Conservation (phyloP, 495 filamentous ascomycete species). For the Penicillium mononematosum region DNA sequence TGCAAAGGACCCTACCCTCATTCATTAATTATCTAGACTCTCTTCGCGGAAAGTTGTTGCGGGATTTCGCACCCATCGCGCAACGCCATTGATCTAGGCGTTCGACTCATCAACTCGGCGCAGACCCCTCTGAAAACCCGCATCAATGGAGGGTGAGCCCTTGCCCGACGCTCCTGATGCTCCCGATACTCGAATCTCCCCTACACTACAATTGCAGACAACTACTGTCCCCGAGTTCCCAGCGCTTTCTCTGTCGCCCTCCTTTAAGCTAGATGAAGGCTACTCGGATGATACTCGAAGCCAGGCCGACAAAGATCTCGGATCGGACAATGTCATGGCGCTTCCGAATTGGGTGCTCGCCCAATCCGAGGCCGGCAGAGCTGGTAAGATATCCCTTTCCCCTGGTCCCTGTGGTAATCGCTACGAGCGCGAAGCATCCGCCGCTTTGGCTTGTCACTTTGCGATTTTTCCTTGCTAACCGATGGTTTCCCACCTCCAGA, state of each 20-base stretch:
- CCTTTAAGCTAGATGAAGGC: constrained; percentile 62
- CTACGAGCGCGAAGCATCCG: background rate
- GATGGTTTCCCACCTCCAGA: constrained; percentile 30
- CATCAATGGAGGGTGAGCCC: constrained; percentile 37
- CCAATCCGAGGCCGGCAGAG: constrained; percentile 53
- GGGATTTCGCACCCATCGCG: constrained; percentile 1
- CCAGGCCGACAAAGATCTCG: constrained; percentile 47
- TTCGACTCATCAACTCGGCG: background rate
- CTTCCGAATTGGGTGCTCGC: constrained; percentile 54
- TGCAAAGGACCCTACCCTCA: background rate
- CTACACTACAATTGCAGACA: constrained; percentile 28
- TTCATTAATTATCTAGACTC: background rate
- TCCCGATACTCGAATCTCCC: constrained; percentile 23
- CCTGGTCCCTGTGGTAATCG: background rate
- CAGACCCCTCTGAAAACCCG: constrained; percentile 6
- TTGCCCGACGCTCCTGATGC: constrained; percentile 16
- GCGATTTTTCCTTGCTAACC: constrained; percentile 13
- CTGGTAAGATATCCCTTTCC: constrained; percentile 41
- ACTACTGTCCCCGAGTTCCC: constrained; percentile 29
- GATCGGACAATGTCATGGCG: constrained; percentile 40
- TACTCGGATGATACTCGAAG: constrained; percentile 65
- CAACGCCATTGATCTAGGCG: constrained; percentile 2
- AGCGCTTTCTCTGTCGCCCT: constrained; percentile 38
- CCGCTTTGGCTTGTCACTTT: background rate
- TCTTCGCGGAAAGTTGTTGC: background rate